Evolutionary conservation across 139 green algal species (phyloP).

Genomic region (Tetradesmus obliquus): DNA sequence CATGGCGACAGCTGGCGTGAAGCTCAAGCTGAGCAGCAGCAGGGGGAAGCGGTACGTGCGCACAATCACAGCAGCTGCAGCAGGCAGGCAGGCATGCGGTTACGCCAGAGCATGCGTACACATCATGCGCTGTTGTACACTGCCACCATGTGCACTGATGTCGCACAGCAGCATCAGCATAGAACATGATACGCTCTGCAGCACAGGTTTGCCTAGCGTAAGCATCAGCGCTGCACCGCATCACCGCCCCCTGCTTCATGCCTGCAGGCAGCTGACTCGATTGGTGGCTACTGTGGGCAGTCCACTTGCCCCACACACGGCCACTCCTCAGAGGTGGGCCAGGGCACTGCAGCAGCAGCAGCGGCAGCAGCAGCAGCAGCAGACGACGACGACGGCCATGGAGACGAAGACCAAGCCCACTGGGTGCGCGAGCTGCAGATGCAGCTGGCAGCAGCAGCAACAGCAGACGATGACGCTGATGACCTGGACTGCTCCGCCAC

Average conservation of each 20-base stretch:
- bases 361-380: background rate
- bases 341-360: background rate
- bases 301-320: background rate
- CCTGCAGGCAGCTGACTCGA: background rate
- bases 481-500: background rate
- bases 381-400: background rate
- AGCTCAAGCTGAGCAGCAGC: background rate
- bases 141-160: background rate
- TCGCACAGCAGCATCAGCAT: background rate
- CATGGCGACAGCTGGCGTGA: background rate
- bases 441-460: slow-evolving; percentile 19
- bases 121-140: no score
- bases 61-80: background rate
- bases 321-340: background rate
- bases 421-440: slow-evolving; percentile 31
- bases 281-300: background rate
- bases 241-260: background rate
- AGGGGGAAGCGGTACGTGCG: background rate
- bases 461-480: background rate
- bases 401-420: background rate
- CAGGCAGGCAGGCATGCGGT: no score
- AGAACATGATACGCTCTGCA: no score
- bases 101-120: background rate
- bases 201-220: background rate
- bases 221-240: background rate